Conservation (phyloP, 805 yeast species). For the Suhomyces faveliae region DNA sequence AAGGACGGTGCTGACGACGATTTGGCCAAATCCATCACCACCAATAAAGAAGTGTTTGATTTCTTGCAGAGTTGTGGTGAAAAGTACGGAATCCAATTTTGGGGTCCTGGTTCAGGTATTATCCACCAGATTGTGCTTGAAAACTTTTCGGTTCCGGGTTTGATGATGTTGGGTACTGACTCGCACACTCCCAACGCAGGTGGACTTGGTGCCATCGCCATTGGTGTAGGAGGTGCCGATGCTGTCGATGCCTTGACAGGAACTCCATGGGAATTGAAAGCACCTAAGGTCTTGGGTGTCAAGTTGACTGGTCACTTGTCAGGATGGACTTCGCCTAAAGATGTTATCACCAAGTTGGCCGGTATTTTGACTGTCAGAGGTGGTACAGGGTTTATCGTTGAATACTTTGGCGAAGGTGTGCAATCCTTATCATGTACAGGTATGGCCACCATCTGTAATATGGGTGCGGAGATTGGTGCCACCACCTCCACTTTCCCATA, state of each 20-base stretch:
- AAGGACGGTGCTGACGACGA: conserved; percentile 88
- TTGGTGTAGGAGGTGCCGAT: conserved; percentile 99
- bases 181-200: conserved; percentile 99
- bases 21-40: conserved; percentile 72
- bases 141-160: conserved; percentile 95
- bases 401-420: conserved; percentile 95
- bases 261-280: conserved; percentile 96
- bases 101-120: conserved; percentile 99
- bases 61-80: conserved; percentile 90
- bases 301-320: conserved; percentile 86
- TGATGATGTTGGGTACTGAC: conserved; percentile 96
- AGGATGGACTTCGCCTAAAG: conserved; percentile 98
- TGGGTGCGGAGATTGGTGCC: conserved; percentile 99
- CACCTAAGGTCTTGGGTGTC: conserved; percentile 94
- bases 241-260: conserved; percentile 96
- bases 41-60: conserved; percentile 94
- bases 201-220: conserved; percentile 97
- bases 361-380: conserved; percentile 96
- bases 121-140: conserved; percentile 97
- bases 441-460: conserved; percentile 98
- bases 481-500: conserved; percentile 97
- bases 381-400: conserved; percentile 96
- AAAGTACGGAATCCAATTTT: conserved; percentile 94
- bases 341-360: conserved; percentile 87
- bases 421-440: conserved; percentile 92